Percentiles rank a stretch among this genome's conserved stretches.
Conservation (phyloP, 768 basidiomycete genomes). For the Tylopilus rubrobrunneus region DNA sequence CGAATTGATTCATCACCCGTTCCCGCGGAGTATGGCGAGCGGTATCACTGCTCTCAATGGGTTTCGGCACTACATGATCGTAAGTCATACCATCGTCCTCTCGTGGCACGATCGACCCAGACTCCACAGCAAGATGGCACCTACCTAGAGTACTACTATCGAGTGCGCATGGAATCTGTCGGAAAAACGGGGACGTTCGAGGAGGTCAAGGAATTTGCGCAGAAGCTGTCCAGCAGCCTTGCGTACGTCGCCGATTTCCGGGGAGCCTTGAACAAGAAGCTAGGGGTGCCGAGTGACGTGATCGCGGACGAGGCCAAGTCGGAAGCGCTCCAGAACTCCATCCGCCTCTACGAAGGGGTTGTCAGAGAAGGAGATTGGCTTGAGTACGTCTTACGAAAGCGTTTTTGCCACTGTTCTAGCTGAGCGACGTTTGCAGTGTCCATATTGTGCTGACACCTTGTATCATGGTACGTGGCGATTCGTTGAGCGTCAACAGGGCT, state of each 20-base stretch:
- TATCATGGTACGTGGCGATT: background rate
- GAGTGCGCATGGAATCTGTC: background rate
- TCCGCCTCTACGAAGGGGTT: background rate
- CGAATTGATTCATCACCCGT: too few species aligned
- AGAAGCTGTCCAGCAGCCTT: background rate
- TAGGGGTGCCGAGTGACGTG: background rate
- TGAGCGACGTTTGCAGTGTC: background rate
- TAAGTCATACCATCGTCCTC: background rate
- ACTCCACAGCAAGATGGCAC: slow-evolving; percentile 1
- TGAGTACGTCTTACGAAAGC: background rate
- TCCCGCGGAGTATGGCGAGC: too few species aligned
- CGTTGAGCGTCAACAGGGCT: background rate
- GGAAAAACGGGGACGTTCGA: background rate
- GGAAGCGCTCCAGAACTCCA: background rate
- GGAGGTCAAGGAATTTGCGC: background rate
- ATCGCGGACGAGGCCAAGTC: background rate
- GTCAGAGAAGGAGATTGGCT: background rate
- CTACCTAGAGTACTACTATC: slow-evolving; percentile 5
- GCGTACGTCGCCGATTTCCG: background rate
- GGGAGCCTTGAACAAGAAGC: background rate
- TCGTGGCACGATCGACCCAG: background rate
- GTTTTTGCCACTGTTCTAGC: background rate
- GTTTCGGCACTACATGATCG: background rate
- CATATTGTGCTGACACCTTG: slow-evolving; percentile 4
- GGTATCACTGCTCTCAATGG: too few species aligned